phyloP scores from a whole-genome alignment of 176 grass and related monocot species.

The Rhynchospora breviuscula region DNA sequence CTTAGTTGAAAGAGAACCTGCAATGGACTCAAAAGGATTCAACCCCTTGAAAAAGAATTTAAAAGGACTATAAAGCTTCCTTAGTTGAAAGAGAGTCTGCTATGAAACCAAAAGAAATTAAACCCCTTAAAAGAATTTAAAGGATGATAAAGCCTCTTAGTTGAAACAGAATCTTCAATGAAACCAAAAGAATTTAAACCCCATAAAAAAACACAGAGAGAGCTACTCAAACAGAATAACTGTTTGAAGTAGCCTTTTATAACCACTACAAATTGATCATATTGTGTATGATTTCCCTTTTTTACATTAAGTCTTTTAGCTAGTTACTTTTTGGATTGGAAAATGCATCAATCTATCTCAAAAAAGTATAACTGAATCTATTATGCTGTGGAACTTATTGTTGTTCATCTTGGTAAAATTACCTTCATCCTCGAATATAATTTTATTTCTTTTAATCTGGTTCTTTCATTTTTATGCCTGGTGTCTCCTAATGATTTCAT shows the following conservation, averaged over 20 bases:
- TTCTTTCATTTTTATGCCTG: no score
- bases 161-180: constrained; percentile 1
- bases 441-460: neutral
- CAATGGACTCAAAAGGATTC: no score
- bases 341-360: constrained; percentile 4
- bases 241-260: neutral
- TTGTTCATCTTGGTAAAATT: neutral
- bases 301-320: neutral
- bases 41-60: neutral
- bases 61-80: neutral
- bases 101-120: neutral
- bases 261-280: neutral
- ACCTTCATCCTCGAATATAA: constrained; percentile 1
- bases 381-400: neutral
- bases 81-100: neutral
- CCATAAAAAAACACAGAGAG: no score
- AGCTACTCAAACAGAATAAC: neutral
- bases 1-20: no score
- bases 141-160: neutral
- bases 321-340: neutral
- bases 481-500: no score
- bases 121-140: neutral
- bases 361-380: neutral
- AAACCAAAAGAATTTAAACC: neutral
- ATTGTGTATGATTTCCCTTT: neutral